Evolutionary conservation across 2,329 filamentous ascomycete genomes (phyloP).

Genomic region (Claviceps pusilla): DNA sequence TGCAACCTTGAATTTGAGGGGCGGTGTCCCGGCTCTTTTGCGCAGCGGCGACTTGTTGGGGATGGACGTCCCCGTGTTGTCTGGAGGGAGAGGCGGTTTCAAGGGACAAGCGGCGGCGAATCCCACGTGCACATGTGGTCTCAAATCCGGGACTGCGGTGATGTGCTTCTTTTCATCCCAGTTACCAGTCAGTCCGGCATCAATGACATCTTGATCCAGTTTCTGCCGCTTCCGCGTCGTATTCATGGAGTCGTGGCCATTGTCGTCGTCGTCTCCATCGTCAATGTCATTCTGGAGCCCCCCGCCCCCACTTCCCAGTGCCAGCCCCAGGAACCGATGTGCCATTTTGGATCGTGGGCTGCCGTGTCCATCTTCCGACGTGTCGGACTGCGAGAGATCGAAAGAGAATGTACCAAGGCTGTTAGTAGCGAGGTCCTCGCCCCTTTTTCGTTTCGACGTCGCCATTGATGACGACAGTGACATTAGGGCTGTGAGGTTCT

Average conservation of each 20-base stretch:
- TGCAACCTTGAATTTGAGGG: conserved; percentile 16
- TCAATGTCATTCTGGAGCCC: conserved; percentile 13
- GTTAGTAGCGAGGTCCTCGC: conserved; percentile 16
- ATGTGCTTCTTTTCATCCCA: not conserved
- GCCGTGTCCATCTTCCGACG: conserved; percentile 30
- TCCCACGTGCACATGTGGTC: not conserved
- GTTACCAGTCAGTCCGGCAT: conserved; percentile 1
- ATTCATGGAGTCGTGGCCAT: conserved; percentile 4
- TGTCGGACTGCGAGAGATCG: conserved; percentile 18
- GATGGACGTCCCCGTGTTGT: not conserved
- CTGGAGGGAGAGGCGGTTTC: not conserved
- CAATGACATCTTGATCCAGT: conserved; percentile 1
- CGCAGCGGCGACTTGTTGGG: conserved; percentile 20
- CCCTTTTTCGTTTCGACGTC: conserved; percentile 34
- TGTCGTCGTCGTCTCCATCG: conserved; percentile 10
- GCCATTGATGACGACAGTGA: conserved; percentile 8
- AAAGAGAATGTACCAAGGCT: conserved; percentile 33
- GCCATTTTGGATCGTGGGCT: conserved; percentile 40
- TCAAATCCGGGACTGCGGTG: not conserved
- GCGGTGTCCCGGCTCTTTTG: conserved; percentile 25
- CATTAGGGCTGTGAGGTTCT: conserved; percentile 5
- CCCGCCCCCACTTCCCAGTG: conserved; percentile 32
- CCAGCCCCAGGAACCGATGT: conserved; percentile 36
- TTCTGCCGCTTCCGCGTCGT: conserved; percentile 5
- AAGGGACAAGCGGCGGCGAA: not conserved